Conservation (phyloP, 169 alveolate species). For the Neospora caninum region DNA sequence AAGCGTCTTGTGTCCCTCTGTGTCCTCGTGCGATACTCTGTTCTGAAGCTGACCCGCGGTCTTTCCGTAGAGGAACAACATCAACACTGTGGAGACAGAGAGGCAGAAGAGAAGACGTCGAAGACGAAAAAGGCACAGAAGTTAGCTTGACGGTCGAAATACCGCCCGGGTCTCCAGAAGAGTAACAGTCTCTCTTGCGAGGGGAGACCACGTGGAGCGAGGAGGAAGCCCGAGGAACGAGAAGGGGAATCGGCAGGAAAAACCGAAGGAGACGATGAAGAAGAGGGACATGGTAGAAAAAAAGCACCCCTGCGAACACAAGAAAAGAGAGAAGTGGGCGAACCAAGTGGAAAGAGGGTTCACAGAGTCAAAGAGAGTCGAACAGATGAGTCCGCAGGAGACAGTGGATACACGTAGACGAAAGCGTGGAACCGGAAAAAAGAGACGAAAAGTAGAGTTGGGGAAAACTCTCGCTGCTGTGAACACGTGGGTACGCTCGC, state of each 20-base stretch:
- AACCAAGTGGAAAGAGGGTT: no score
- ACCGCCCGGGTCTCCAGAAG: background rate
- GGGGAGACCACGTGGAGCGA: background rate
- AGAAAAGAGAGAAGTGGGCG: background rate
- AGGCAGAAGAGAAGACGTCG: background rate
- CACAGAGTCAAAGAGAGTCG: no score
- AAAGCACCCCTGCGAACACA: background rate
- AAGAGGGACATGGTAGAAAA: constrained; percentile 16
- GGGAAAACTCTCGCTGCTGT: background rate
- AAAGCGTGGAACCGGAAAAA: background rate
- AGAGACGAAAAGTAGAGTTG: background rate
- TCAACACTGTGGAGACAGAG: background rate
- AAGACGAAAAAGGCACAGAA: background rate
- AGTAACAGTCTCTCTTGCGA: background rate
- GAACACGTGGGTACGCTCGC: no score
- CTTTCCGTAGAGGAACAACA: background rate
- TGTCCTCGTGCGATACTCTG: no score
- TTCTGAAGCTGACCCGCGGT: no score
- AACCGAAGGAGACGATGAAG: background rate
- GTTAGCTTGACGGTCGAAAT: background rate
- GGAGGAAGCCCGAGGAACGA: background rate
- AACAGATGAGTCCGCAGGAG: no score
- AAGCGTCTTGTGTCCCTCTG: no score
- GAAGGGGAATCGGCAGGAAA: constrained; percentile 17
- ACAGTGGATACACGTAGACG: no score